Percentiles rank a stretch among this genome's conserved stretches.
phyloP scores from a whole-genome alignment of 257 asterid species.

The Ajuga chamaepitys region DNA sequence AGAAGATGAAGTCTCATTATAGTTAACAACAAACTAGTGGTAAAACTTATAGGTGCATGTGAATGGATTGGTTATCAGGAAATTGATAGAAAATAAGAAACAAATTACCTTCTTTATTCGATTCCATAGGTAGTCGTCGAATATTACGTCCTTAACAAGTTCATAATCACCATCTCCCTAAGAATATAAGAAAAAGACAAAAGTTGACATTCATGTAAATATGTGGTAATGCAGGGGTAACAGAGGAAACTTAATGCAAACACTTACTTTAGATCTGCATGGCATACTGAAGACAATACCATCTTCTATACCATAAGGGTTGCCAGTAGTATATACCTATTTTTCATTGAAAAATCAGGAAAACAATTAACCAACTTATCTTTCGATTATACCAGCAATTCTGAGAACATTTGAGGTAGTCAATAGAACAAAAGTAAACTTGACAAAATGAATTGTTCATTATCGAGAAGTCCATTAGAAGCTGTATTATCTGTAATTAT shows the following conservation, averaged over 20 bases:
- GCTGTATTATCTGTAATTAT: no score
- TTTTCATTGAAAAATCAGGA: neutral
- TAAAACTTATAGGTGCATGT: no score
- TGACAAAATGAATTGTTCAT: no score
- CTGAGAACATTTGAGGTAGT: no score
- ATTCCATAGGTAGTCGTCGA: constrained; percentile 74
- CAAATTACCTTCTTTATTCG: constrained; percentile 66
- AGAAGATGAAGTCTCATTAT: no score
- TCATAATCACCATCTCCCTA: constrained; percentile 97
- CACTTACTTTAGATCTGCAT: constrained; percentile 76
- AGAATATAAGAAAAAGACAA: neutral
- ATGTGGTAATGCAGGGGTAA: neutral
- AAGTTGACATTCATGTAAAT: neutral
- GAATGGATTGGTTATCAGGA: neutral
- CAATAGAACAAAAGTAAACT: no score
- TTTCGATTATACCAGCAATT: no score
- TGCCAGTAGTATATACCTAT: constrained; percentile 75
- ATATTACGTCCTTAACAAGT: constrained; percentile 65
- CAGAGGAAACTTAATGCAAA: neutral
- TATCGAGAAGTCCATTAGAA: no score
- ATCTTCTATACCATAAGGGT: constrained; percentile 85
- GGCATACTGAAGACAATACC: constrained; percentile 97
- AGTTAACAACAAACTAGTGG: no score
- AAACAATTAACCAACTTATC: neutral
- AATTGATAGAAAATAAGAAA: neutral